Evolutionary conservation across 1,284 basidiomycete genomes (phyloP).

Genomic region (Somion occarium): DNA sequence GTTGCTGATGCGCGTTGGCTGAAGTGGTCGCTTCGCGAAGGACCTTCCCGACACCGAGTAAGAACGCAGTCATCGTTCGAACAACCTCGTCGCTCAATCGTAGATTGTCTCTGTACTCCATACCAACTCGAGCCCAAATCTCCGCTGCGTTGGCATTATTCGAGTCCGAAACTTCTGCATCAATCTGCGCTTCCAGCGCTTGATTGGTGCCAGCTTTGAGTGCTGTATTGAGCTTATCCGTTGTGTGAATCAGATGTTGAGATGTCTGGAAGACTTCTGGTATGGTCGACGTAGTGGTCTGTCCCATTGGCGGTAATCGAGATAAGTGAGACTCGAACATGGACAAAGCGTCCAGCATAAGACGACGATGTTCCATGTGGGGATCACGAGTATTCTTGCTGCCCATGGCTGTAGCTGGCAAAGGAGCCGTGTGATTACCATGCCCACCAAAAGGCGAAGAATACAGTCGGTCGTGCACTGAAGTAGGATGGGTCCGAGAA

Average conservation of each 20-base stretch:
- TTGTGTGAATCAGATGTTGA: constrained; percentile 55
- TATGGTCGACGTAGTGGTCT: constrained; percentile 34
- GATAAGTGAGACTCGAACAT: constrained; percentile 66
- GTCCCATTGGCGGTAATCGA: constrained; percentile 43
- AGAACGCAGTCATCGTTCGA: constrained; percentile 64
- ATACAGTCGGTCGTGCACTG: constrained; percentile 17
- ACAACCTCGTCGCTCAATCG: constrained; percentile 73
- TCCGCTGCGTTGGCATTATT: constrained; percentile 34
- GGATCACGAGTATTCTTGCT: constrained; percentile 20
- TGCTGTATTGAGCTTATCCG: constrained; percentile 59
- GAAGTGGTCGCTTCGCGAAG: constrained; percentile 48
- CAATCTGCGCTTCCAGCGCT: constrained; percentile 67
- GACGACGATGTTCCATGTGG: constrained; percentile 51
- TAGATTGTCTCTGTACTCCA: constrained; percentile 65
- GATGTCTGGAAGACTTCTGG: constrained; percentile 56
- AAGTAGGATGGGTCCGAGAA: constrained; percentile 1
- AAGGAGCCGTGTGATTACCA: constrained; percentile 3
- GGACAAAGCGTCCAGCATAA: constrained; percentile 63
- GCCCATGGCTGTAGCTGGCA: constrained; percentile 11
- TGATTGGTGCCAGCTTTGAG: constrained; percentile 48
- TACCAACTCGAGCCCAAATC: constrained; percentile 62
- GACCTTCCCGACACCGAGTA: constrained; percentile 67
- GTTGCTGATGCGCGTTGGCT: constrained; percentile 32
- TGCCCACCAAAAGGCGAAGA: constrained; percentile 20
- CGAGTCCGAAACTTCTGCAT: constrained; percentile 56